A percentile compares a stretch with the other conserved stretches of the same genome.
These are phyloP conservation scores for Euphrasia arctica DNA, from an alignment of 305 asterid genomes.

Conservation along the genomic window DNA sequence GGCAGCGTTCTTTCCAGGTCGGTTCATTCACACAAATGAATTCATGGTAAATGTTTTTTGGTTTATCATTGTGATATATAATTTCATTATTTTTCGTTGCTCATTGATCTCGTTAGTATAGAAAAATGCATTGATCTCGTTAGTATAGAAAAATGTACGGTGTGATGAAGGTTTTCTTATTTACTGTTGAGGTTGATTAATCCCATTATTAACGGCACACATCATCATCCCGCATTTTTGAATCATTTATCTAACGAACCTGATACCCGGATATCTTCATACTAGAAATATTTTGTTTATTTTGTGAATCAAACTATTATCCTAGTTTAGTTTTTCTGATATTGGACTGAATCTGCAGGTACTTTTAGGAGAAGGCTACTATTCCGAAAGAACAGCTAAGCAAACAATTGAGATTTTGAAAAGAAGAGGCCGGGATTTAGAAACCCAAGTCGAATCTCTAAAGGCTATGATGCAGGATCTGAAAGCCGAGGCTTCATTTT, in stretches of 20 bases:
- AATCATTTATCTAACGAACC: neutral
- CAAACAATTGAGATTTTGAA: slow-evolving; percentile 77
- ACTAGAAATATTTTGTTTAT: neutral
- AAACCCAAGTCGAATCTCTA: slow-evolving; percentile 62
- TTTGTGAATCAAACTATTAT: neutral
- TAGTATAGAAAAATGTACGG: no score
- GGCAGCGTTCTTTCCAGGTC: slow-evolving; percentile 93
- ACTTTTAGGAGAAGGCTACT: slow-evolving; percentile 81
- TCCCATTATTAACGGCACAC: neutral
- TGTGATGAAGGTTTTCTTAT: neutral
- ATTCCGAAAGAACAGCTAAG: slow-evolving; percentile 81
- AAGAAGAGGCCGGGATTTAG: slow-evolving; percentile 69
- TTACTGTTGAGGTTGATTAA: neutral
- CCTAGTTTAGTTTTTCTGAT: slow-evolving; percentile 23
- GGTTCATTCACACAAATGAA: slow-evolving; percentile 84
- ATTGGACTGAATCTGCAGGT: slow-evolving; percentile 46
- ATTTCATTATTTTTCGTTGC: neutral
- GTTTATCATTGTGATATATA: neutral
- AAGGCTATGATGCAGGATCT: slow-evolving; percentile 72
- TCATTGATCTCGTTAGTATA: neutral
- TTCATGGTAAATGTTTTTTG: slow-evolving; percentile 45
- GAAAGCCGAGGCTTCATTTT: slow-evolving; percentile 74
- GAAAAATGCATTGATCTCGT: no score
- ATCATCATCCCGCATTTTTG: neutral
- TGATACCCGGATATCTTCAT: slow-evolving; percentile 15